Conservation (phyloP, 1,284 basidiomycete genomes). For the Fomitopsis pinicola region DNA sequence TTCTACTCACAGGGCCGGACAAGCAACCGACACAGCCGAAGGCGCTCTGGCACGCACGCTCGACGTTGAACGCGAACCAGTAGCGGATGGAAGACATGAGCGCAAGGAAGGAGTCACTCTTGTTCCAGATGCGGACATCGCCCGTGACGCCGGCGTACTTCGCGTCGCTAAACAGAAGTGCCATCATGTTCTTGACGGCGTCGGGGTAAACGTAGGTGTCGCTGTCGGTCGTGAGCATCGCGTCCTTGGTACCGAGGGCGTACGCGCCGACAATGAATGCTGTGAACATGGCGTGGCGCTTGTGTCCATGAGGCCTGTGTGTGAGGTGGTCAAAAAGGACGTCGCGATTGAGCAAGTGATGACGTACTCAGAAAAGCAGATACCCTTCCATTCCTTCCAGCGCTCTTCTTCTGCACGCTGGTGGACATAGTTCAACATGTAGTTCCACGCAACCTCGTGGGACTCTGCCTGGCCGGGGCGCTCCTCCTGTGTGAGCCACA, state of each 20-base stretch:
- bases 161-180: slow-evolving; percentile 15
- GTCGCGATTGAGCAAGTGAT: neutral
- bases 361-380: slow-evolving; percentile 21
- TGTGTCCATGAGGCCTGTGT: slow-evolving; percentile 17
- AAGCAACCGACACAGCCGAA: slow-evolving; percentile 20
- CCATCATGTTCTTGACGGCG: slow-evolving; percentile 16
- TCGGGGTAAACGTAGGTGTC: slow-evolving; percentile 18
- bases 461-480: slow-evolving; percentile 12
- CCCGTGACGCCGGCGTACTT: slow-evolving; percentile 18
- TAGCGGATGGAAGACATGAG: slow-evolving; percentile 19
- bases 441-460: slow-evolving; percentile 14
- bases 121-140: slow-evolving; percentile 21
- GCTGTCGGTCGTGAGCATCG: slow-evolving; percentile 19
- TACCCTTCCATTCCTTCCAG: slow-evolving; percentile 17
- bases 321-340: neutral
- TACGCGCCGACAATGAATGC: slow-evolving; percentile 18
- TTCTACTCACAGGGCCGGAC: slow-evolving; percentile 15
- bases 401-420: slow-evolving; percentile 9
- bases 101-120: slow-evolving; percentile 17
- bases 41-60: slow-evolving; percentile 19
- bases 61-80: slow-evolving; percentile 23
- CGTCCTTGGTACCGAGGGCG: slow-evolving; percentile 19
- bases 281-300: slow-evolving; percentile 23
- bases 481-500: slow-evolving; percentile 10
- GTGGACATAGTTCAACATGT: slow-evolving; percentile 14